Evolutionary conservation across 2,329 filamentous ascomycete genomes (phyloP), one percentile per base, ranked within the genome.

Genomic region (Aspergillus novofumigatus): DNA sequence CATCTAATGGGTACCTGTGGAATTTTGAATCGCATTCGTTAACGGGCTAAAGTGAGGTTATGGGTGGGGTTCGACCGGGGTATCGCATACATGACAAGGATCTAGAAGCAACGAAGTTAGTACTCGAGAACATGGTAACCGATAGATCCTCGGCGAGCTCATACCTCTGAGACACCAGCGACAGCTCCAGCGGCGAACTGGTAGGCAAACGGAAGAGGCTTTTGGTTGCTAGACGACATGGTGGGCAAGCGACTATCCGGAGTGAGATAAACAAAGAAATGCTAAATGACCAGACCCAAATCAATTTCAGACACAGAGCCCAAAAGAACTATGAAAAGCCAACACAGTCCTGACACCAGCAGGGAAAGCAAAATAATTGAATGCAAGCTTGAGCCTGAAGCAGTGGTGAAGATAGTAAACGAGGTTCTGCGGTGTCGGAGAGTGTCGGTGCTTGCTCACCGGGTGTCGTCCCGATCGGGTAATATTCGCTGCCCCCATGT

Each of bases 101-200:
- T 95, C 91, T 95, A 49, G 11, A 52, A 53, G 42, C 23, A 50
- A 79, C 29, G n/a, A 29, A 38, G 10, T 53, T 26, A 56, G 52
- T 20, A 17, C 21, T 17, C 6, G 44, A 38, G 50, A 50, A 56
- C 38, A n/a, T 23, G n/a, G 20, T 41, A 14, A 32, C 38, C 14
- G 14, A 38, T 17, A 7, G 38, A 11, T n/a, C 23, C 23, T 9
- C 25, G 14, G 41, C 44, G 57, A 44, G 57, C 53, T 80, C 87
- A 78, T 81, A 92, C 92, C 85, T 99, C 94, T 69, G 93, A 97
- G 65, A 99, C 92, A 82, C 94, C 94, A 72, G 94, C 94, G 73
- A 99, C 90, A 74, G 94, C 94, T 80, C 92, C 92, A 72, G 93
- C 92, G 75, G 87, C 89, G 82, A 97, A 96, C 81, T 96, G 92